Evolutionary conservation across 78 protist genomes (phyloP), one percentile per base, ranked within the genome.

Genomic region (Speleostelium caveatum): DNA sequence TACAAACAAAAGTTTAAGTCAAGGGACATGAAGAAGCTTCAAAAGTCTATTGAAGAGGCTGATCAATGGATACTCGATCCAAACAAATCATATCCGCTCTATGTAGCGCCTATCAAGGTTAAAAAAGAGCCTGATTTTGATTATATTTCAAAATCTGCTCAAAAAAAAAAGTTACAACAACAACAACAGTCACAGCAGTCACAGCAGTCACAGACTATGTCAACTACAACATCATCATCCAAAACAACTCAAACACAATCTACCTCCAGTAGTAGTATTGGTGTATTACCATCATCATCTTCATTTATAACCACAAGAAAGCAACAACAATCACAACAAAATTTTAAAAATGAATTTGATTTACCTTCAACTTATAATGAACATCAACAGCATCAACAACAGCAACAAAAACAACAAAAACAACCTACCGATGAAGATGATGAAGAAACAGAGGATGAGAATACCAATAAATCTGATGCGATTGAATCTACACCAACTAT

Each of bases 41-140:
- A 53, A 38, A 69, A 69, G 30, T 60, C 90, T 8, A 69, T 83
- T 16, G 90, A 83, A 3, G 69, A 59, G 30, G 72, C 90, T 8
- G 45, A 83, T 67, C 66, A 83, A 42, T 83, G 90, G 90, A 30
- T 56, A 4, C 38, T 69, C 6, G 2, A 7, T 6, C 33, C 51
- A 2, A 8, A 38, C 2, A 67, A 68, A 32, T 38, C 39, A 35
- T 83, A 59, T 35, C 90, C 90, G 24, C 32, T 83, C 1, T 69
- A 41, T 32, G 32, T 69, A 10, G 65, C 77, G 1, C 51, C 32
- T 10, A n/a, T 26, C 2, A 75, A 60, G 56, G 19, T 36, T n/a
- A 55, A 66, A 53, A 78, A 78, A 55, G 63, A 41, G 38, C 21
- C 16, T 28, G 66, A 35, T 19, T 22, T 38, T 22, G 58, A 51